phyloP scores from a whole-genome alignment of 1,284 basidiomycete genomes.

The Apiotrichum domesticum region DNA sequence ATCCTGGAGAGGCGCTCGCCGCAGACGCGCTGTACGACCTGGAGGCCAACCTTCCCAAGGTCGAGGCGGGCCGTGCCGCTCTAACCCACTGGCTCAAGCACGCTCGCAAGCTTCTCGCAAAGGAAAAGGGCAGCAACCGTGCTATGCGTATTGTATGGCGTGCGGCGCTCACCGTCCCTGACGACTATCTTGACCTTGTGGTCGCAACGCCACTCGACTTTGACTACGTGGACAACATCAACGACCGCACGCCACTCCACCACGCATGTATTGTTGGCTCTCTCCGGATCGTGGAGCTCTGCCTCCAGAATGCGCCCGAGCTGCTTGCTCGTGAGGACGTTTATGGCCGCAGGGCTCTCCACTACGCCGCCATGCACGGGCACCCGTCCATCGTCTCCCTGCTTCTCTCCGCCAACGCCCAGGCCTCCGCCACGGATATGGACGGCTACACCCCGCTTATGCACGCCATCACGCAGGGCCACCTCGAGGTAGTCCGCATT shows the following conservation, averaged over 20 bases:
- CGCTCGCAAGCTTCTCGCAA: conserved; percentile 49
- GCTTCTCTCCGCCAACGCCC: conserved; percentile 64
- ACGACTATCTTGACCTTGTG: conserved; percentile 66
- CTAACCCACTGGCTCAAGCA: conserved; percentile 62
- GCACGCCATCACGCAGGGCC: conserved; percentile 84
- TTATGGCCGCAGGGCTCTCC: conserved; percentile 87
- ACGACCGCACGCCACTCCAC: conserved; percentile 90
- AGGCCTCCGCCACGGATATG: conserved; percentile 69
- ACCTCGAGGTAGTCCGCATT: conserved; percentile 70
- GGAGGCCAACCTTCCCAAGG: conserved; percentile 75
- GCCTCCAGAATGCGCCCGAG: conserved; percentile 56
- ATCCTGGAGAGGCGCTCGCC: conserved; percentile 45
- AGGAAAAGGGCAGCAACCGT: conserved; percentile 38
- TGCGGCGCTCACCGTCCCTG: conserved; percentile 71
- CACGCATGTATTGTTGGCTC: conserved; percentile 83
- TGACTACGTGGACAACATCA: conserved; percentile 91
- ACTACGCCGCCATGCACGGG: conserved; percentile 94
- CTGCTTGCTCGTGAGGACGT: conserved; percentile 48
- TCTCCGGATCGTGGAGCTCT: conserved; percentile 69
- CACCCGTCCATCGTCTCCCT: conserved; percentile 69
- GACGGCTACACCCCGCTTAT: conserved; percentile 92
- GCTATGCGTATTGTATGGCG: conserved; percentile 84
- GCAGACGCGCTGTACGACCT: conserved; percentile 74
- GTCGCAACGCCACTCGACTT: conserved; percentile 80
- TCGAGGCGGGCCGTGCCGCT: conserved; percentile 54